A percentile compares a stretch with the other conserved stretches of the same genome.
Conservation (phyloP, 2,329 filamentous ascomycete species). For the Claviceps purpurea region DNA sequence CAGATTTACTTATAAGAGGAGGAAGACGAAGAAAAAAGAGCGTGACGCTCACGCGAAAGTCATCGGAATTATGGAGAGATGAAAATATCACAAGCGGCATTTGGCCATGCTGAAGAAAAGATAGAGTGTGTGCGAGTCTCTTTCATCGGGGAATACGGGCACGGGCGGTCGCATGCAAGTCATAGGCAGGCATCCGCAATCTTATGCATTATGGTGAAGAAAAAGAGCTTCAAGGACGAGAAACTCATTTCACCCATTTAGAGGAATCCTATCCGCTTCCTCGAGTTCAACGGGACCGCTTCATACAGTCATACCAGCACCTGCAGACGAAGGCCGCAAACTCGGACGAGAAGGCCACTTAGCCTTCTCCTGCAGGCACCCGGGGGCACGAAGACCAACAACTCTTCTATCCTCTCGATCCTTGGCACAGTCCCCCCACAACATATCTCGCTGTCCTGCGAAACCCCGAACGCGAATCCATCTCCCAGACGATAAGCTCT, state of each 20-base stretch:
- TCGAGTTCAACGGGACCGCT: slow-evolving; percentile 17
- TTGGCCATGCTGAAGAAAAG: background rate
- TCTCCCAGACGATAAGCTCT: too few relatives aligned
- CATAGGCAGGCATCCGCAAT: background rate
- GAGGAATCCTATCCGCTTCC: slow-evolving; percentile 12
- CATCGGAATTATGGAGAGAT: too few relatives aligned
- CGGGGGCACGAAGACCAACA: slow-evolving; percentile 8
- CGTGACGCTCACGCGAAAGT: background rate
- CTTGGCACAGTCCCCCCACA: too few relatives aligned
- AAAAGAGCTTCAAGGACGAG: background rate
- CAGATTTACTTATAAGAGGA: too few relatives aligned
- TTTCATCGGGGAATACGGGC: too few relatives aligned
- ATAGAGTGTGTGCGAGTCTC: background rate
- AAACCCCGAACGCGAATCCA: too few relatives aligned
- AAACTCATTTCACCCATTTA: slow-evolving; percentile 22
- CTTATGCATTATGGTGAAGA: background rate
- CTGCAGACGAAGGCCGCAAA: slow-evolving; percentile 15
- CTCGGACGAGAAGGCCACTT: slow-evolving; percentile 16
- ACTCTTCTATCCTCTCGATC: too few relatives aligned
- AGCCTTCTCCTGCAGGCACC: slow-evolving; percentile 23
- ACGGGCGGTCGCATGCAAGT: background rate
- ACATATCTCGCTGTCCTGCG: too few relatives aligned
- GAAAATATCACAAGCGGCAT: background rate
- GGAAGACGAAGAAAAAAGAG: background rate
- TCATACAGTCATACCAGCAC: slow-evolving; percentile 19